Percentiles rank a stretch among this genome's conserved stretches.
These are phyloP conservation scores for Talinum fruticosum DNA, from an alignment of 148 eudicot species.

Conservation along the genomic window DNA sequence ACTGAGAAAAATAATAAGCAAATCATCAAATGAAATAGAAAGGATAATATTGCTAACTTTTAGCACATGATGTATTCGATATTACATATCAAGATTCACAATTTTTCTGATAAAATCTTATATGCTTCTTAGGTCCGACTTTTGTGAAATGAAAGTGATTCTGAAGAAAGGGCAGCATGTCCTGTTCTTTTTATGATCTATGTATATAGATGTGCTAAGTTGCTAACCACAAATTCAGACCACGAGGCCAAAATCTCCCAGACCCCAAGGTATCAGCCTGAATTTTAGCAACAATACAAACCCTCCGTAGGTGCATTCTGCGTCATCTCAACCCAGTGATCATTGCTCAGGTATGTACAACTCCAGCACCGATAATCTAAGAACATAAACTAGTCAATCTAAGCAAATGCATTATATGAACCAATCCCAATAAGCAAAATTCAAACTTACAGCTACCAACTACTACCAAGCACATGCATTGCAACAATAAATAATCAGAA, in stretches of 20 bases:
- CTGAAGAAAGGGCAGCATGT: background rate
- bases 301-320: background rate
- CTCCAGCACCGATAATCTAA: background rate
- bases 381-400: background rate
- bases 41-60: too few species aligned
- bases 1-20: too few species aligned
- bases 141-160: background rate
- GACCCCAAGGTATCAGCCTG: background rate
- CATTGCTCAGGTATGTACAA: too few species aligned
- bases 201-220: too few species aligned
- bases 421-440: background rate
- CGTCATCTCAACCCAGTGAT: background rate
- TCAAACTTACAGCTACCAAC: background rate
- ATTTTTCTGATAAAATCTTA: too few species aligned
- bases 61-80: too few species aligned
- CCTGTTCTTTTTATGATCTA: background rate
- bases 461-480: background rate
- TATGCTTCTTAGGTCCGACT: too few species aligned
- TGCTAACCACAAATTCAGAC: too few species aligned
- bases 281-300: background rate
- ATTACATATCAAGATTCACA: too few species aligned
- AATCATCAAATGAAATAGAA: too few species aligned
- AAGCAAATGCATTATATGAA: background rate
- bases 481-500: background rate
- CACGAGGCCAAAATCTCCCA: background rate